Evolutionary conservation across 208 protist species (phyloP), one percentile per base, ranked within the genome.

Genomic region (Vickermania spadyakhi): DNA sequence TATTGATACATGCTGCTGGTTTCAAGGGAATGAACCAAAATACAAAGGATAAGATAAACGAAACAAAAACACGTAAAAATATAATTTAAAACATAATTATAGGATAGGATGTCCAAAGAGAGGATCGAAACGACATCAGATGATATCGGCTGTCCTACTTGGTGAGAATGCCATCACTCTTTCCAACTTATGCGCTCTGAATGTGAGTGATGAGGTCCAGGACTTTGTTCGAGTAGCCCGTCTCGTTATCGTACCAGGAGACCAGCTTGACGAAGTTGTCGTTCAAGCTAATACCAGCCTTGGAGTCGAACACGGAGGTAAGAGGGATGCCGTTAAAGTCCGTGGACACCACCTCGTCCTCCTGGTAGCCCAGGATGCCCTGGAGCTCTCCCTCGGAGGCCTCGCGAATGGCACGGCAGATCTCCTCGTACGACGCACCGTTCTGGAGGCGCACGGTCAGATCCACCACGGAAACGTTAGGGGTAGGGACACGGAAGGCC

Each of bases 241-340:
- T 98, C 79, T 99, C 97, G 76, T 99, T 99, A 82, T 99, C 98
- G 68, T 99, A 99, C 97, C 97, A 99, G n/a, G 89, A 66, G 42
- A 99, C 67, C 42, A 99, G 66, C 91, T 99, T 99, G 69, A 99
- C 97, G 66, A 99, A 99, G 25, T 94, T 89, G 55, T 96, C 97
- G 57, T 96, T 98, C 56, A 98, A 98, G 3, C 93, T 86, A 21
- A 99, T 86, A n/a, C 98, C 75, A 18, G 63, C 50, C 11, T 79
- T 71, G 72, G 97, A 96, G 57, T 97, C 96, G 53, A 99, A 90
- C 5, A 96, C 72, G 66, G 99, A 99, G 52, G 97, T 97, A 26
- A 99, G 96, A 28, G 97, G 73, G 0, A 99, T 69, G 56, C 98
- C 98, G 76, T 99, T 98, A 52, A 97, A 74, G 14, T 99, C 72